Percentiles rank a stretch among this genome's conserved stretches.
Conservation (phyloP, 768 basidiomycete species). For the Chiua virens region DNA sequence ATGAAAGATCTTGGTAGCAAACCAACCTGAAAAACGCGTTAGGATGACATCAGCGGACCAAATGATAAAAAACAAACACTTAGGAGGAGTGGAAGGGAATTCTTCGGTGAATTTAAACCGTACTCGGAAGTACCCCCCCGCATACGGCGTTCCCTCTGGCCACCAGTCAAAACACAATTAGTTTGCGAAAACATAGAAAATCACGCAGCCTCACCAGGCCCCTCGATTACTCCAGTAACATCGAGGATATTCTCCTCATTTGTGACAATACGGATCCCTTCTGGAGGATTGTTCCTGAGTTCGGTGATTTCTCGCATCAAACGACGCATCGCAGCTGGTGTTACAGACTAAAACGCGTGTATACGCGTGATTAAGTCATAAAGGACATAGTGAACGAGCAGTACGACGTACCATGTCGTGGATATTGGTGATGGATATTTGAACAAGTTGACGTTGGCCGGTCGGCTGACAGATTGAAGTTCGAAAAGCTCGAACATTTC, state of each 20-base stretch:
- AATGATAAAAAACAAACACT: conserved; percentile 54
- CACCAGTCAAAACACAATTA: conserved; percentile 10
- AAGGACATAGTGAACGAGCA: not conserved
- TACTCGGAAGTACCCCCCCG: conserved; percentile 68
- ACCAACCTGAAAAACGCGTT: conserved; percentile 61
- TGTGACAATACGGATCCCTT: conserved; percentile 87
- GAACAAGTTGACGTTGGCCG: conserved; percentile 10
- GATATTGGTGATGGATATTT: conserved; percentile 2
- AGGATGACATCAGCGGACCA: not conserved
- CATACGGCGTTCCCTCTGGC: conserved; percentile 65
- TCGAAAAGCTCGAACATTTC: conserved; percentile 25
- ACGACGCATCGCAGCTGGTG: conserved; percentile 70
- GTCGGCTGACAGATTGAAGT: conserved; percentile 17
- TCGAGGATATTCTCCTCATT: conserved; percentile 89
- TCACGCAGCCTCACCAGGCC: conserved; percentile 65
- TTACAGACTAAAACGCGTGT: conserved; percentile 34
- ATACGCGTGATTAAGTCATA: not conserved
- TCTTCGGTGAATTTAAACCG: conserved; percentile 91
- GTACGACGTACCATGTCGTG: conserved; percentile 24
- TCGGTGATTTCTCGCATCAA: conserved; percentile 85
- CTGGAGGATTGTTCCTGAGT: conserved; percentile 79
- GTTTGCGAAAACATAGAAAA: not conserved
- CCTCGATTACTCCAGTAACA: conserved; percentile 84
- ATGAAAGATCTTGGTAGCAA: conserved; percentile 94
- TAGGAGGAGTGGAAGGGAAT: conserved; percentile 91